phyloP scores from a whole-genome alignment of 106 monocot species.

The Apostasia ramifera region DNA sequence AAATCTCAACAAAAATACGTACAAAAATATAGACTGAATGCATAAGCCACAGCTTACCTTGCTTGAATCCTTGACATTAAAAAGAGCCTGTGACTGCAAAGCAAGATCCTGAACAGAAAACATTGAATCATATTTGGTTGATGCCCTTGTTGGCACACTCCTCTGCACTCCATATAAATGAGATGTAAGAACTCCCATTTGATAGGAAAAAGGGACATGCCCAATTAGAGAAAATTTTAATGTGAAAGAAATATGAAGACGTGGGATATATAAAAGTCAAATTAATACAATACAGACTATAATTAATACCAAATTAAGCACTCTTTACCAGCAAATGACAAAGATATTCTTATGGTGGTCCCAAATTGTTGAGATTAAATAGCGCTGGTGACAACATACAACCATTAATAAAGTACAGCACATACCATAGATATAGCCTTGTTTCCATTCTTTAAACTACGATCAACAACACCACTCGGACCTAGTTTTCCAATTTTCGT shows the following conservation, averaged over 20 bases:
- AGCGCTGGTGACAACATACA: too few relatives aligned
- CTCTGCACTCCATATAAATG: conserved; percentile 25
- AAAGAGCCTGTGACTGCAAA: conserved; percentile 83
- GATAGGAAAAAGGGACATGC: too few relatives aligned
- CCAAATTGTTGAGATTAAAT: too few relatives aligned
- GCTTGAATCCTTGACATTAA: conserved; percentile 90
- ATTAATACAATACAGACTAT: too few relatives aligned
- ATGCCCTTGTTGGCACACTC: conserved; percentile 45
- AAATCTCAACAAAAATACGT: not conserved
- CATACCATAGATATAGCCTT: conserved; percentile 36
- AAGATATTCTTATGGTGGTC: too few relatives aligned
- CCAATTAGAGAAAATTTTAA: too few relatives aligned
- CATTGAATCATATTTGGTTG: conserved; percentile 45
- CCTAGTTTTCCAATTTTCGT: conserved; percentile 54
- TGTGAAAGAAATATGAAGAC: too few relatives aligned
- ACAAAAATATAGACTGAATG: not conserved
- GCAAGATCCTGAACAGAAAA: conserved; percentile 76
- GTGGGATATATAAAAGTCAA: not conserved
- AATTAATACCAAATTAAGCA: too few relatives aligned
- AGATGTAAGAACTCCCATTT: conserved; percentile 2
- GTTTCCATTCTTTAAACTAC: conserved; percentile 45
- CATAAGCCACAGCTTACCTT: conserved; percentile 41
- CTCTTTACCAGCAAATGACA: too few relatives aligned
- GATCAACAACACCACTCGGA: conserved; percentile 34
- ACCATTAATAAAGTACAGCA: conserved; percentile 3